phyloP scores from a whole-genome alignment of 495 filamentous ascomycete species.

The Terfezia claveryi region DNA sequence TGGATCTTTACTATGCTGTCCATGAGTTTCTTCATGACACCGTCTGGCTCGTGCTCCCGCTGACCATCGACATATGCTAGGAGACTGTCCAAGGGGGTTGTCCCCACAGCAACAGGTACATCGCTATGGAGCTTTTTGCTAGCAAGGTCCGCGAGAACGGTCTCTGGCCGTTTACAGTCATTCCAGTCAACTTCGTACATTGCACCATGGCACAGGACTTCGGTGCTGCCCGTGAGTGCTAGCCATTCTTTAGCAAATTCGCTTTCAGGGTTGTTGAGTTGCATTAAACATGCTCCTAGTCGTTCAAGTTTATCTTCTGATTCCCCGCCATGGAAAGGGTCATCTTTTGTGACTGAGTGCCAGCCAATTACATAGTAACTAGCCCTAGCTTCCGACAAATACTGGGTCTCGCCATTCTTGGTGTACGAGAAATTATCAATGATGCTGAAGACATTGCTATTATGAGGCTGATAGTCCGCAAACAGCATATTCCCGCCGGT shows the following conservation, averaged over 20 bases:
- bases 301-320: not conserved
- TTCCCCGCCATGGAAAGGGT: slow-evolving; percentile 9
- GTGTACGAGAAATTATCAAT: slow-evolving; percentile 27
- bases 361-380: slow-evolving; percentile 33
- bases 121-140: slow-evolving; percentile 1
- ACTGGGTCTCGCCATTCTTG: not conserved
- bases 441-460: slow-evolving; percentile 29
- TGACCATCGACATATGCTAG: slow-evolving; percentile 20
- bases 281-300: slow-evolving; percentile 1
- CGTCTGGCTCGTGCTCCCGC: not conserved
- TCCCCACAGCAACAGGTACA: slow-evolving; percentile 24
- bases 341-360: slow-evolving; percentile 21
- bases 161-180: slow-evolving; percentile 9
- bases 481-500: slow-evolving; percentile 28
- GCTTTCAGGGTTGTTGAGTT: not conserved
- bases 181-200: slow-evolving; percentile 28
- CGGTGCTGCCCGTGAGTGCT: not conserved
- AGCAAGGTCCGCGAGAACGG: slow-evolving; percentile 18
- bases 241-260: not conserved
- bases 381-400: slow-evolving; percentile 19
- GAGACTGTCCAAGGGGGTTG: slow-evolving; percentile 26
- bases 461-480: slow-evolving; percentile 29
- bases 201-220: slow-evolving; percentile 24
- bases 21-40: slow-evolving; percentile 11
- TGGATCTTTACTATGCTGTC: slow-evolving; percentile 12